phyloP scores from a whole-genome alignment of 257 asterid species.

The Primulina eburnea region DNA sequence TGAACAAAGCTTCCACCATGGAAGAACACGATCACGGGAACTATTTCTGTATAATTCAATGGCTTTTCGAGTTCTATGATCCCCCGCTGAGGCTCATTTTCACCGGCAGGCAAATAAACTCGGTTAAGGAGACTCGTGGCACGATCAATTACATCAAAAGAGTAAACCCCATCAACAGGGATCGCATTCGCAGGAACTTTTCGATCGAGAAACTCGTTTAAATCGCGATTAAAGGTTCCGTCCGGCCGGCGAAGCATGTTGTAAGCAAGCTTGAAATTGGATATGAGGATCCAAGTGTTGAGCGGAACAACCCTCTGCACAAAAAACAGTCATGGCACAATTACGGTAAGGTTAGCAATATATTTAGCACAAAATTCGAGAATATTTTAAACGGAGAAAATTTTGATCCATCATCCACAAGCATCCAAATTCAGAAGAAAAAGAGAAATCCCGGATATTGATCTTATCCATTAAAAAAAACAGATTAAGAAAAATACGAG shows the following conservation, averaged over 20 bases:
- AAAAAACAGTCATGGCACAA: too few species aligned
- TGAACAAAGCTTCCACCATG: conserved; percentile 24
- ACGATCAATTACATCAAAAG: conserved; percentile 18
- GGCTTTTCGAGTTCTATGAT: conserved; percentile 19
- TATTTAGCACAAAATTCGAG: neutral
- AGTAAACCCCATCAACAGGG: conserved; percentile 23
- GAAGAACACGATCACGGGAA: conserved; percentile 18
- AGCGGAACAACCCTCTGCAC: conserved; percentile 20
- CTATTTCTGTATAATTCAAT: neutral
- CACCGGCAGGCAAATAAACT: conserved; percentile 14
- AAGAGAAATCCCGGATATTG: neutral
- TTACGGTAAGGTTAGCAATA: too few species aligned
- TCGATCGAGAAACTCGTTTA: conserved; percentile 23
- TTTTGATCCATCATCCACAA: neutral
- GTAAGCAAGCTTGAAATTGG: conserved; percentile 19
- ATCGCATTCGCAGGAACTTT: conserved; percentile 5
- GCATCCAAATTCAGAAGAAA: neutral
- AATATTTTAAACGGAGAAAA: neutral
- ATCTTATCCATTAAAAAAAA: neutral
- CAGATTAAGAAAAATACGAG: neutral
- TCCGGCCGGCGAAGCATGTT: conserved; percentile 23
- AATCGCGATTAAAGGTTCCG: conserved; percentile 18
- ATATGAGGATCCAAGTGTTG: conserved; percentile 25
- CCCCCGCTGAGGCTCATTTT: conserved; percentile 8
- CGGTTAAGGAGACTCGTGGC: conserved; percentile 20